Conservation (phyloP, 805 yeast genomes). For the Cyberlindnera galapagoensis region DNA sequence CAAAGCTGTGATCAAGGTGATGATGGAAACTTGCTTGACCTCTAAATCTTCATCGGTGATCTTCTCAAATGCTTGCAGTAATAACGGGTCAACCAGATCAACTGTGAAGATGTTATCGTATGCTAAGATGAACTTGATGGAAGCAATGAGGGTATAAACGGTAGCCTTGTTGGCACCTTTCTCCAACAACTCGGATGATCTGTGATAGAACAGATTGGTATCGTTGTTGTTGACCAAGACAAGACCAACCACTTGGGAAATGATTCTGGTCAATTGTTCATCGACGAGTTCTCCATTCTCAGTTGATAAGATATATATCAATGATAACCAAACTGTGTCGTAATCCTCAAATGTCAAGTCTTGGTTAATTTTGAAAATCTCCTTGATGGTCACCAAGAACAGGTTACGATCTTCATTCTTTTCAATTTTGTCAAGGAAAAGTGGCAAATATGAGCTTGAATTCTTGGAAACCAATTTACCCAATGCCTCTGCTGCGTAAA, state of each 20-base stretch:
- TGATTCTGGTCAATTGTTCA: conserved; percentile 19
- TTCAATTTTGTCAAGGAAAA: conserved; percentile 28
- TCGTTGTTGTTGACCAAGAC: conserved; percentile 25
- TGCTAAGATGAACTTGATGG: conserved; percentile 31
- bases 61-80: conserved; percentile 18
- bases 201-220: conserved; percentile 25
- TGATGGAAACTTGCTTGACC: conserved; percentile 54
- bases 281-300: conserved; percentile 13
- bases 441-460: conserved; percentile 31
- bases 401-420: conserved; percentile 20
- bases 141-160: conserved; percentile 26
- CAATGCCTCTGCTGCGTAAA: conserved; percentile 46
- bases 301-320: conserved; percentile 11
- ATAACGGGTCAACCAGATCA: conserved; percentile 19
- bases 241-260: conserved; percentile 21
- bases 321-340: conserved; percentile 23
- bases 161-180: conserved; percentile 16
- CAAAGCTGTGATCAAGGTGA: conserved; percentile 51
- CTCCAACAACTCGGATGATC: conserved; percentile 17
- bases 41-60: conserved; percentile 37
- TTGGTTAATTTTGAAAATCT: conserved; percentile 21
- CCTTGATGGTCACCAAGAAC: conserved; percentile 27
- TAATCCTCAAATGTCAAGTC: conserved; percentile 19
- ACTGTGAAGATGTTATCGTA: conserved; percentile 22
- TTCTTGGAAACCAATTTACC: conserved; percentile 42